A percentile compares a stretch with the other conserved stretches of the same genome.
phyloP scores from a whole-genome alignment of 768 basidiomycete species.

The Boletus subparvulus region DNA sequence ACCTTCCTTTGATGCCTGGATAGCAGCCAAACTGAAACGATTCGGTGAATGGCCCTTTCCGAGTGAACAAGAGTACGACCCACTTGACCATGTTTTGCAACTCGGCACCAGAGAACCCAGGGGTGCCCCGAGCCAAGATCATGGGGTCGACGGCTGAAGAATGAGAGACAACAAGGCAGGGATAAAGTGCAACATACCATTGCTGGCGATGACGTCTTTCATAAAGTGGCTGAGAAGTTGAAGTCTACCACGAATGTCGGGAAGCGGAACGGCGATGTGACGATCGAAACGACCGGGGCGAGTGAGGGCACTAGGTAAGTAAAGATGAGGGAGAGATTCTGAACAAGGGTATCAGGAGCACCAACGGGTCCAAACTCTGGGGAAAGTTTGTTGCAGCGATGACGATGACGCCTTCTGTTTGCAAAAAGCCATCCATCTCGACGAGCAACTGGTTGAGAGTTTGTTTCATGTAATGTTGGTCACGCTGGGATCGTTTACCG shows the following conservation, averaged over 20 bases:
- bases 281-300: slow-evolving; percentile 97
- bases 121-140: slow-evolving; percentile 88
- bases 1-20: slow-evolving; percentile 88
- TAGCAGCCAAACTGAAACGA: slow-evolving; percentile 75
- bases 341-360: slow-evolving; percentile 14
- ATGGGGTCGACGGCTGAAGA: slow-evolving; percentile 74
- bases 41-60: background rate
- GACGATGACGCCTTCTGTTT: slow-evolving; percentile 91
- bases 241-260: slow-evolving; percentile 92
- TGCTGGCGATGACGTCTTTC: slow-evolving; percentile 66
- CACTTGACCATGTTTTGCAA: slow-evolving; percentile 96
- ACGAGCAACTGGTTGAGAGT: slow-evolving; percentile 95
- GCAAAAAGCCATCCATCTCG: slow-evolving; percentile 96
- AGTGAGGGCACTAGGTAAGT: slow-evolving; percentile 70
- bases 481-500: slow-evolving; percentile 78
- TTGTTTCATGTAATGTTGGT: slow-evolving; percentile 89
- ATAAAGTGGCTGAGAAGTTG: slow-evolving; percentile 93
- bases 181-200: slow-evolving; percentile 40
- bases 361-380: slow-evolving; percentile 85
- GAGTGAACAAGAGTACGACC: slow-evolving; percentile 26
- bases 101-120: slow-evolving; percentile 97
- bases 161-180: background rate
- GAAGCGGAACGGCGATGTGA: slow-evolving; percentile 87
- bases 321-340: slow-evolving; percentile 10
- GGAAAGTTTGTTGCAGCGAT: slow-evolving; percentile 99